Evolutionary conservation across 164 flowering plant species (phyloP).

Genomic region (Nymphaea thermarum): DNA sequence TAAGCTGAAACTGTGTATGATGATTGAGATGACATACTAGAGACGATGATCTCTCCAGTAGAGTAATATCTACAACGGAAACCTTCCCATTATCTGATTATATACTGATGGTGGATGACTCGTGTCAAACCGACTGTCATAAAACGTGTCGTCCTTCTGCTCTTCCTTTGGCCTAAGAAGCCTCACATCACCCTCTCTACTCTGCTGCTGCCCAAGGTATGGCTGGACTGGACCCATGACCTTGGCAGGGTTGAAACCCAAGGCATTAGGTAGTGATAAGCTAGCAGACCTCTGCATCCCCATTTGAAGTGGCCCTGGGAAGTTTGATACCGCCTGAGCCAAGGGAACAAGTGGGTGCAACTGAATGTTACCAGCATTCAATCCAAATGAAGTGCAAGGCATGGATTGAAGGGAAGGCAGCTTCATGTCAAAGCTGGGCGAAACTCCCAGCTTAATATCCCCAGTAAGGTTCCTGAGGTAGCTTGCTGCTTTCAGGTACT

Average conservation of each 20-base stretch:
- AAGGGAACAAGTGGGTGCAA: slow-evolving; percentile 9
- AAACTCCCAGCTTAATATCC: slow-evolving; percentile 33
- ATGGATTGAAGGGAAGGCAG: slow-evolving; percentile 36
- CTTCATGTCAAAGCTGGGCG: slow-evolving; percentile 41
- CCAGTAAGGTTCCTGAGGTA: slow-evolving; percentile 25
- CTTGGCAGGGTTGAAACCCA: slow-evolving; percentile 18
- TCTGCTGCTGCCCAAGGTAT: slow-evolving; percentile 32
- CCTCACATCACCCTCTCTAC: slow-evolving; percentile 26
- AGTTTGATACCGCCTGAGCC: slow-evolving; percentile 22
- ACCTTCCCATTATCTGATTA: slow-evolving; percentile 1
- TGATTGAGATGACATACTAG: neutral
- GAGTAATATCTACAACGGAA: neutral
- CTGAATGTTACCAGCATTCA: slow-evolving; percentile 5
- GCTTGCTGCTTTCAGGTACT: slow-evolving; percentile 25
- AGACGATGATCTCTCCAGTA: neutral
- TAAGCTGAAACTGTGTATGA: neutral
- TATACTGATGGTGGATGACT: neutral
- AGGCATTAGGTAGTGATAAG: slow-evolving; percentile 26
- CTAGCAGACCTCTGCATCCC: slow-evolving; percentile 21
- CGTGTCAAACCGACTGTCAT: slow-evolving; percentile 12
- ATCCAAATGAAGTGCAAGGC: slow-evolving; percentile 28
- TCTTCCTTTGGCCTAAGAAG: slow-evolving; percentile 52
- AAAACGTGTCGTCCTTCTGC: slow-evolving; percentile 42
- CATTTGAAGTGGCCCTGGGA: slow-evolving; percentile 29
- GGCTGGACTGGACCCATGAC: slow-evolving; percentile 17